A percentile compares a stretch with the other conserved stretches of the same genome.
phyloP scores from a whole-genome alignment of 805 yeast species.

The Helenozyma rhizophorensis region DNA sequence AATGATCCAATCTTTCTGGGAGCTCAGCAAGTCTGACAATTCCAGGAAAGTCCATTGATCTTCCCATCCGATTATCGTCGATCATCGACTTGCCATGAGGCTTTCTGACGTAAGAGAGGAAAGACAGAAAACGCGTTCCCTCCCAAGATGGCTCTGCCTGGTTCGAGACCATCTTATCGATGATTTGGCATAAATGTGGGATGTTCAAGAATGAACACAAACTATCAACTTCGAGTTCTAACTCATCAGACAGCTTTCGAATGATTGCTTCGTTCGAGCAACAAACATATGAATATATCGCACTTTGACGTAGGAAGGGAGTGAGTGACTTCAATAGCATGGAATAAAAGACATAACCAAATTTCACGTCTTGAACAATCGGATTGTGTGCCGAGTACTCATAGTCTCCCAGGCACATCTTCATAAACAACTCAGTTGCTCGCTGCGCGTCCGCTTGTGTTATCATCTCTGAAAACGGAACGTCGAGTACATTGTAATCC shows the following conservation, averaged over 20 bases:
- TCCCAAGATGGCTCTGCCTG: conserved; percentile 19
- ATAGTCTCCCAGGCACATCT: conserved; percentile 8
- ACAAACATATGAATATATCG: conserved; percentile 50
- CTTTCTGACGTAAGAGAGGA: conserved; percentile 13
- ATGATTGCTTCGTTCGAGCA: conserved; percentile 41
- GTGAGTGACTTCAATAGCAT: conserved; percentile 54
- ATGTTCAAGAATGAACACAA: conserved; percentile 48
- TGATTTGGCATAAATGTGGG: conserved; percentile 29
- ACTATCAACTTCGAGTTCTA: conserved; percentile 56
- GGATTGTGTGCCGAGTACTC: conserved; percentile 7
- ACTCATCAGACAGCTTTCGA: too few species aligned
- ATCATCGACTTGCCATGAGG: not conserved
- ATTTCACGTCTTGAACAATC: conserved; percentile 16
- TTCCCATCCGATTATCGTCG: conserved; percentile 13
- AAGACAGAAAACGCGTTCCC: conserved; percentile 18
- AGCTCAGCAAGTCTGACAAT: conserved; percentile 54
- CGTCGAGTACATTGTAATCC: conserved; percentile 28
- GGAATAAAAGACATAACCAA: conserved; percentile 43
- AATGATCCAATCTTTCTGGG: conserved; percentile 63
- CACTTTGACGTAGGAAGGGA: conserved; percentile 62
- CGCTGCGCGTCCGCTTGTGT: conserved; percentile 16
- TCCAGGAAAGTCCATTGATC: conserved; percentile 59
- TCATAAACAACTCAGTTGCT: conserved; percentile 23
- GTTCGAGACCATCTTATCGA: conserved; percentile 6
- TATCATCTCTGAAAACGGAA: conserved; percentile 29